These are phyloP conservation scores for Teunomyces atbi DNA, from an alignment of 805 yeast genomes.

Conservation along the genomic window DNA sequence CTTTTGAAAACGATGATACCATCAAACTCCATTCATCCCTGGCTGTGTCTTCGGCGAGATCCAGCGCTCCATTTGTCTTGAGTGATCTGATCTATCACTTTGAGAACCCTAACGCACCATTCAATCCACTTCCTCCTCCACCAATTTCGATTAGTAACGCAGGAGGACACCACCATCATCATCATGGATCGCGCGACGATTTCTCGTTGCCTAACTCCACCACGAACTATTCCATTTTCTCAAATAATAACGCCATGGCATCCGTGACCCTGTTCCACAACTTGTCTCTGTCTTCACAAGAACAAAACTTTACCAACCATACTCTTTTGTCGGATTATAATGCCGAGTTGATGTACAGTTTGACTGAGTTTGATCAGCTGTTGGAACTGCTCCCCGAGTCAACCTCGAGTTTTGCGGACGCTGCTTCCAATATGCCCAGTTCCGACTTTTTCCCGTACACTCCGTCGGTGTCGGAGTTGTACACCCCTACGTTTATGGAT, in stretches of 20 bases:
- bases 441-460: conserved; percentile 9
- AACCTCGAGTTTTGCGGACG: background rate
- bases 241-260: conserved; percentile 16
- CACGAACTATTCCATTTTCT: conserved; percentile 14
- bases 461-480: conserved; percentile 17
- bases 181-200: conserved; percentile 9
- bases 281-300: conserved; percentile 10
- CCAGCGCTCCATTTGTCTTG: conserved; percentile 2
- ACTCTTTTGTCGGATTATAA: conserved; percentile 11
- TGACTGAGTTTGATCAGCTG: conserved; percentile 25
- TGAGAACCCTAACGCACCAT: conserved; percentile 11
- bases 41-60: conserved; percentile 11
- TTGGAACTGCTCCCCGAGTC: conserved; percentile 30
- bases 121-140: conserved; percentile 22
- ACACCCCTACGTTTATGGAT: conserved; percentile 6
- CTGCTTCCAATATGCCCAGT: background rate
- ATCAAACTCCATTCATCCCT: conserved; percentile 17
- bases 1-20: conserved; percentile 22
- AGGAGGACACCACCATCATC: conserved; percentile 3
- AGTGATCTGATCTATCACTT: conserved; percentile 13
- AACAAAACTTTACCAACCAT: conserved; percentile 3
- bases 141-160: conserved; percentile 11
- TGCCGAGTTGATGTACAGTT: conserved; percentile 21
- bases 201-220: conserved; percentile 14
- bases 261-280: conserved; percentile 8